Evolutionary conservation across 176 grass and related monocot species (phyloP).

Genomic region (Pharus latifolius): DNA sequence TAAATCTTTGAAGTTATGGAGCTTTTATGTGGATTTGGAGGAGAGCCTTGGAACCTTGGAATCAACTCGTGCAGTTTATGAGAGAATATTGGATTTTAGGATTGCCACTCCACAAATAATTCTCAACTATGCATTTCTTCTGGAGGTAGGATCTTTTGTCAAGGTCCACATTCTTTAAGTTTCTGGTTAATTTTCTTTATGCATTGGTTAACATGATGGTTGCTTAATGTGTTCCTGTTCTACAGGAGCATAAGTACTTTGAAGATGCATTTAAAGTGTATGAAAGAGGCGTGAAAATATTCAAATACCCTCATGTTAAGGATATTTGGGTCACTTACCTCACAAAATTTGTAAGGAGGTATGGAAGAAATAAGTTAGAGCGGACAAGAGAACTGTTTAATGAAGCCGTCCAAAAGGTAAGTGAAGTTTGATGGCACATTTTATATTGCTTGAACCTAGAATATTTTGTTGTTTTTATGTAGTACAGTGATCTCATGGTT

Average conservation of each 20-base stretch:
- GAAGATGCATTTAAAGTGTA: constrained; percentile 91
- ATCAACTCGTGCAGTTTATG: constrained; percentile 65
- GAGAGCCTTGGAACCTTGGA: constrained; percentile 72
- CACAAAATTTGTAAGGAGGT: constrained; percentile 69
- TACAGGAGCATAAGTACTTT: constrained; percentile 70
- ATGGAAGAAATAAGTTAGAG: constrained; percentile 64
- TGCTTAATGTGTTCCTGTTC: neutral
- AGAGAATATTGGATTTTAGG: constrained; percentile 76
- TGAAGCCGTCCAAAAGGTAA: constrained; percentile 66
- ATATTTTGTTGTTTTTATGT: neutral
- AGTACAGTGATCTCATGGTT: too few relatives aligned
- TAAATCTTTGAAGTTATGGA: constrained; percentile 85
- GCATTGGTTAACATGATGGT: neutral
- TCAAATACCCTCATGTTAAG: constrained; percentile 80
- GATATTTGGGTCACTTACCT: constrained; percentile 82
- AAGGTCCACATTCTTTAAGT: neutral
- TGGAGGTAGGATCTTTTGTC: constrained; percentile 38
- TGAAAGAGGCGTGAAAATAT: constrained; percentile 88
- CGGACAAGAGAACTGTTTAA: constrained; percentile 72
- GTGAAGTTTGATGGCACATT: neutral
- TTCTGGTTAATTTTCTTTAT: neutral
- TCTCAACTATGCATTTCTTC: constrained; percentile 75
- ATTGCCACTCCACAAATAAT: constrained; percentile 84
- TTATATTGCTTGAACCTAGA: neutral
- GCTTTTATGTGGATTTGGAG: constrained; percentile 81